A percentile compares a stretch with the other conserved stretches of the same genome.
Evolutionary conservation across 192 early-diverging fungal genomes (phyloP).

Genomic region (Dissophora globulifera): DNA sequence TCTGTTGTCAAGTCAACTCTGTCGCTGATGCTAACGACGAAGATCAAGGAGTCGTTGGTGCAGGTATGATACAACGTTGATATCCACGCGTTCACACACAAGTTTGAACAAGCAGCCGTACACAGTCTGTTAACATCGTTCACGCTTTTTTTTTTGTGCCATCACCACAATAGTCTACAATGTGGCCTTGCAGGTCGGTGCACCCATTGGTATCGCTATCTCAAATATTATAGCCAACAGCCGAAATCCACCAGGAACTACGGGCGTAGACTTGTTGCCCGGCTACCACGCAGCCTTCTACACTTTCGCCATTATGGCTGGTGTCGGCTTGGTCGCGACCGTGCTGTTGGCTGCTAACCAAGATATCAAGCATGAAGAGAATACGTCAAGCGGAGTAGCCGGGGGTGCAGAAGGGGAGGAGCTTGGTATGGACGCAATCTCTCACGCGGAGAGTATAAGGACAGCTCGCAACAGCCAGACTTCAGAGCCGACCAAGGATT

Average conservation of each 20-base stretch:
- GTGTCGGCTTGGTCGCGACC: conserved; percentile 9
- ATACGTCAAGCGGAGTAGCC: no score
- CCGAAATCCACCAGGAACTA: conserved; percentile 9
- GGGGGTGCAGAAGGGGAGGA: no score
- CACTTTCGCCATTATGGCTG: conserved; percentile 7
- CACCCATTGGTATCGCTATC: conserved; percentile 34
- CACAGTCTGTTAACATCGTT: no score
- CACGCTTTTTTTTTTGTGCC: background rate
- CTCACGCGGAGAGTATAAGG: no score
- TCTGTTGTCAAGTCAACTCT: conserved; percentile 24
- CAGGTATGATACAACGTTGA: no score
- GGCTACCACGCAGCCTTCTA: conserved; percentile 44
- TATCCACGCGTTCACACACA: no score
- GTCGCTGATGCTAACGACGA: conserved; percentile 23
- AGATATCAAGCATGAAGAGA: no score
- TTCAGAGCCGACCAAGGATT: no score
- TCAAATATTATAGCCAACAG: conserved; percentile 24
- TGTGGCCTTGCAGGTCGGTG: conserved; percentile 33
- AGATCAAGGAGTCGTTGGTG: conserved; percentile 35
- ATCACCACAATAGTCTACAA: conserved; percentile 21
- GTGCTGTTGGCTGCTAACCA: conserved; percentile 7
- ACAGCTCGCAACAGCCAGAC: no score
- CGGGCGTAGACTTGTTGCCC: conserved; percentile 4
- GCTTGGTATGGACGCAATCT: no score
- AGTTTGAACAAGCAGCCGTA: no score